Base-by-base conservation (phyloP, 257 asterid species). In the Salvia hispanica region DNA sequence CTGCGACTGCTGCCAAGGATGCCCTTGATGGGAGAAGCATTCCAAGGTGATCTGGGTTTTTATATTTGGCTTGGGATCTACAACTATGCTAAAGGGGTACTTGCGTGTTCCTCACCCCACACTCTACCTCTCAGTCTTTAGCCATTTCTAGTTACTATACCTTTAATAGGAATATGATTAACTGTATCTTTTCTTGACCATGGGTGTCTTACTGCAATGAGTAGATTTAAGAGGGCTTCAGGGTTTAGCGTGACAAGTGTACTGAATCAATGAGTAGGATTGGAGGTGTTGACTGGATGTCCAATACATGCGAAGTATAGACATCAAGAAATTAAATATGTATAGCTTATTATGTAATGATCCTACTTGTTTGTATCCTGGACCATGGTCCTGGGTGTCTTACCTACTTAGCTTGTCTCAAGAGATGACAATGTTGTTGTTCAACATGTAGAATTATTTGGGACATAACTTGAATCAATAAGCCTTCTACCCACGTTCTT, bases 21-120 rank as follows among this genome's bases (percentile, higher is more conserved):
- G 90, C 94, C 64, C 94, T 89, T 73, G 98, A 91, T 81, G 96
- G 96, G 76, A 82, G 96, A 84, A 85, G 95, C 88, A 91, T 91
- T 81, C 96, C 96, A 74, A 89, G 94, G 96, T 91, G 95, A 89
- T 80, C 82, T 82, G 81, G 86, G 79, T 76, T 91, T 77, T 81
- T 82, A 73, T 72, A 73, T 83, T 85, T 83, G 82, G 84, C 80
- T 81, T 81, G 79, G 82, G 80, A 67, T 77, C 65, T 66, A 85
- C 78, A 71, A 72, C 77, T 80, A 78, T 81, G 71, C 77, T 77
- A 61, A 74, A 77, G 76, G 87, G 89, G 88, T 82, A 82, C 85
- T 73, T 65, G 84, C 87, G 72, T 82, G 87, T 82, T 86, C 81
- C 83, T 85, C 80, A 67, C 71, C 88, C 37, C 82, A 74, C 79